Conservation (phyloP, 345 rosid genomes). For the Limnanthes douglasii region DNA sequence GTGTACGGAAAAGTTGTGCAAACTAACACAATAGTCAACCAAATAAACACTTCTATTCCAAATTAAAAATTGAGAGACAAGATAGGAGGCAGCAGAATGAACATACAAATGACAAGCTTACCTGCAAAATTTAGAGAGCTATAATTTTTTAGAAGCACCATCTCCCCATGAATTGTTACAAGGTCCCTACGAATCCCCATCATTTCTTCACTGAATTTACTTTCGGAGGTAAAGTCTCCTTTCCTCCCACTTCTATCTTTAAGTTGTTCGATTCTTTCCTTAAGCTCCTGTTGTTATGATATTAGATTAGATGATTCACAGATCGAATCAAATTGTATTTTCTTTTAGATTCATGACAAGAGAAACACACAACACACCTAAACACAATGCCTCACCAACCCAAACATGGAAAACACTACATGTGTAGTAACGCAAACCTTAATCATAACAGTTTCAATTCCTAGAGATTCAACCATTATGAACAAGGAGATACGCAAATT, state of each 20-base stretch:
- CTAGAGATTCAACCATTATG: too few relatives aligned
- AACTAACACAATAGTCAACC: slow-evolving; percentile 1
- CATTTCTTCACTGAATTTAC: slow-evolving; percentile 77
- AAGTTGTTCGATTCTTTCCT: slow-evolving; percentile 53
- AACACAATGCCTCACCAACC: too few relatives aligned
- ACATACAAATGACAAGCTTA: slow-evolving; percentile 8
- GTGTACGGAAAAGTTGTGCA: slow-evolving; percentile 1
- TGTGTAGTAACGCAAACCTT: too few relatives aligned
- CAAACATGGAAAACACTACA: too few relatives aligned
- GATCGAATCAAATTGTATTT: too few relatives aligned
- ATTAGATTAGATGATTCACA: slow-evolving; percentile 1
- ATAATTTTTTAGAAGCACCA: slow-evolving; percentile 88
- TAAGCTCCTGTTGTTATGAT: slow-evolving; percentile 44
- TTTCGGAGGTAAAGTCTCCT: slow-evolving; percentile 41
- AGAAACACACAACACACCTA: too few relatives aligned
- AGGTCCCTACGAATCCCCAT: slow-evolving; percentile 89
- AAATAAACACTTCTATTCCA: too few relatives aligned
- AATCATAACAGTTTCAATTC: too few relatives aligned
- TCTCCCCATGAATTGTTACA: slow-evolving; percentile 85
- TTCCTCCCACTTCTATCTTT: slow-evolving; percentile 36
- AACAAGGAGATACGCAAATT: too few relatives aligned
- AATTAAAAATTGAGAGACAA: too few relatives aligned
- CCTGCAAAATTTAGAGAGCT: slow-evolving; percentile 93
- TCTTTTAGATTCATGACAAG: too few relatives aligned
- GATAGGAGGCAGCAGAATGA: too few relatives aligned